Conservation (phyloP, 2,329 filamentous ascomycete species). For the Corynespora cassiicola region DNA sequence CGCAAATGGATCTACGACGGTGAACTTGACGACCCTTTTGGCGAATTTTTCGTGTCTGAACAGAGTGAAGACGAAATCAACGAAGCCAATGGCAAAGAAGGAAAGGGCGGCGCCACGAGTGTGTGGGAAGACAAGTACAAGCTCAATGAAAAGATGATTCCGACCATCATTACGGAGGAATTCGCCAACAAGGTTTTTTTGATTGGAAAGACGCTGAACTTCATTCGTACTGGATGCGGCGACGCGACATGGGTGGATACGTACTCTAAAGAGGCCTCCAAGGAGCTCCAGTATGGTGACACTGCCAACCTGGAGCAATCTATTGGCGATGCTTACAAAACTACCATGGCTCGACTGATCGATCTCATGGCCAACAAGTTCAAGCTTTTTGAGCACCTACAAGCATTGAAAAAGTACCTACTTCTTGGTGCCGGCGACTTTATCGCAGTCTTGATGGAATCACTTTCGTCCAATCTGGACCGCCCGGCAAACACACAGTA, state of each 20-base stretch:
- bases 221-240: slow-evolving; percentile 93
- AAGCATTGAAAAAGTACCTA: slow-evolving; percentile 92
- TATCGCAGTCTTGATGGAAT: slow-evolving; percentile 96
- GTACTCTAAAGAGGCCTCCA: slow-evolving; percentile 91
- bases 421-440: slow-evolving; percentile 96
- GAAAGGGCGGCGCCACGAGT: slow-evolving; percentile 72
- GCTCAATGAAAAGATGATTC: slow-evolving; percentile 83
- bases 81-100: slow-evolving; percentile 48
- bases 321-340: slow-evolving; percentile 97
- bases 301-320: slow-evolving; percentile 89
- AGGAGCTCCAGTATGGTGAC: slow-evolving; percentile 90
- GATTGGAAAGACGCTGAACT: slow-evolving; percentile 97
- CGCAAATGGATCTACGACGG: slow-evolving; percentile 98
- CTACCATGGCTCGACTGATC: slow-evolving; percentile 94
- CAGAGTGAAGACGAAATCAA: slow-evolving; percentile 64
- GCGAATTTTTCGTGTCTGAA: slow-evolving; percentile 94
- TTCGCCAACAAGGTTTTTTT: slow-evolving; percentile 97
- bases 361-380: slow-evolving; percentile 95
- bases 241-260: slow-evolving; percentile 95
- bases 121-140: slow-evolving; percentile 99
- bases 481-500: slow-evolving; percentile 97
- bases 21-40: slow-evolving; percentile 93
- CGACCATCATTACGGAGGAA: slow-evolving; percentile 89
- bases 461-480: slow-evolving; percentile 88
- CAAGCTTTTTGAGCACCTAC: slow-evolving; percentile 89